Percentiles rank a stretch among this genome's conserved stretches.
Conservation (phyloP, 495 filamentous ascomycete genomes). For the Neurospora sp. region DNA sequence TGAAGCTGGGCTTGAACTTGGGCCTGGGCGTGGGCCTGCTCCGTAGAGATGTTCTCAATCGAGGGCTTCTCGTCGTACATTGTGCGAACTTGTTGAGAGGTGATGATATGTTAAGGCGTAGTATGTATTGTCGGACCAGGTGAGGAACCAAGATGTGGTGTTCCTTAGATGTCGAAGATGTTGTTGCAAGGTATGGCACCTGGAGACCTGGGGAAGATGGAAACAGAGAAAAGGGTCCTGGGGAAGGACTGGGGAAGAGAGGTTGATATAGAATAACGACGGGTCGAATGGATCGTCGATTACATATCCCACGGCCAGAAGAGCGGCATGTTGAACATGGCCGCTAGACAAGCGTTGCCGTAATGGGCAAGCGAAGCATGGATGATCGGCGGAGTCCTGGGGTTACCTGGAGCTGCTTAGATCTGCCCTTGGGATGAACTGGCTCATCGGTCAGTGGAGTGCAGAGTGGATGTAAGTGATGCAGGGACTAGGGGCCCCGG, state of each 20-base stretch:
- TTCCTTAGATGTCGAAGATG: neutral
- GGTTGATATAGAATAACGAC: neutral
- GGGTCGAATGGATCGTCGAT: neutral
- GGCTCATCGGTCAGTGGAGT: neutral
- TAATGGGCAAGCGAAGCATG: neutral
- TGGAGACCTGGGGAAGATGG: neutral
- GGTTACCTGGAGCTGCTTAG: neutral
- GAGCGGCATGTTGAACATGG: neutral
- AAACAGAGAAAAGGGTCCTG: neutral
- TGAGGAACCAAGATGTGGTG: neutral
- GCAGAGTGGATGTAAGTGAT: neutral
- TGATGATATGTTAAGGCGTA: neutral
- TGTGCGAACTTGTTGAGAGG: neutral
- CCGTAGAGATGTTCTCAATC: neutral
- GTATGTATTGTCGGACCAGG: neutral
- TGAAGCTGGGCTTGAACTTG: neutral
- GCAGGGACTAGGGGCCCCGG: neutral
- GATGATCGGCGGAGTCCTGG: neutral
- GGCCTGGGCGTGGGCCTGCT: neutral
- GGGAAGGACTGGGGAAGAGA: neutral
- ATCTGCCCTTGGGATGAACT: neutral
- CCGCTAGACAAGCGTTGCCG: neutral
- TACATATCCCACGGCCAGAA: neutral
- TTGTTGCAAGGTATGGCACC: neutral
- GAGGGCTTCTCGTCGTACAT: neutral